These are phyloP conservation scores for Hygrophoropsis aurantiaca DNA, from an alignment of 768 basidiomycete species.

Conservation along the genomic window DNA sequence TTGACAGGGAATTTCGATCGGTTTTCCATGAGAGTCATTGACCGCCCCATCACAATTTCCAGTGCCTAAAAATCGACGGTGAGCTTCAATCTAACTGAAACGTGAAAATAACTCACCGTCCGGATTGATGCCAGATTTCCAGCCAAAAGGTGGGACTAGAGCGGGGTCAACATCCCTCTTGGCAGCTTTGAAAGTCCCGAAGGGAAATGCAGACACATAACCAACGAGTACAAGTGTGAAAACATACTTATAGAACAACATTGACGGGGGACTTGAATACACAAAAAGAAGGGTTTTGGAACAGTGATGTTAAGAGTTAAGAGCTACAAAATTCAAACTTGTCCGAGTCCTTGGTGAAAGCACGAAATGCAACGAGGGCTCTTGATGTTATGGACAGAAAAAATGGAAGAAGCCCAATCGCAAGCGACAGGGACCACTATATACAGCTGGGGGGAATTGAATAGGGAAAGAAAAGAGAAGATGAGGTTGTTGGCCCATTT, in stretches of 20 bases:
- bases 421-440: conserved; percentile 3
- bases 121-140: conserved; percentile 55
- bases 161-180: conserved; percentile 50
- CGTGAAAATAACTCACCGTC: conserved; percentile 41
- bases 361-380: neutral
- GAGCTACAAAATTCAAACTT: too few species aligned
- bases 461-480: conserved; percentile 5
- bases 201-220: conserved; percentile 12
- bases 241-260: conserved; percentile 13
- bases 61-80: conserved; percentile 36
- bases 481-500: conserved; percentile 7
- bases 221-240: conserved; percentile 9
- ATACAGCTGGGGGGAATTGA: conserved; percentile 8
- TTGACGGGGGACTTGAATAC: conserved; percentile 4
- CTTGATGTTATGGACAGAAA: conserved; percentile 1
- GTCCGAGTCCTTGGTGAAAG: too few species aligned
- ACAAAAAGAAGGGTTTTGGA: neutral
- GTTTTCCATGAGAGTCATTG: conserved; percentile 52
- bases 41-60: conserved; percentile 72
- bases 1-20: conserved; percentile 60
- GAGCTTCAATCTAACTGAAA: neutral
- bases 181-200: conserved; percentile 4
- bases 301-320: neutral
- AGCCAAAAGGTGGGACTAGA: conserved; percentile 63
- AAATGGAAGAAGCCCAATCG: neutral